These are phyloP conservation scores for Gyromitra esculenta DNA, from an alignment of 2,329 filamentous ascomycete genomes.

Conservation along the genomic window DNA sequence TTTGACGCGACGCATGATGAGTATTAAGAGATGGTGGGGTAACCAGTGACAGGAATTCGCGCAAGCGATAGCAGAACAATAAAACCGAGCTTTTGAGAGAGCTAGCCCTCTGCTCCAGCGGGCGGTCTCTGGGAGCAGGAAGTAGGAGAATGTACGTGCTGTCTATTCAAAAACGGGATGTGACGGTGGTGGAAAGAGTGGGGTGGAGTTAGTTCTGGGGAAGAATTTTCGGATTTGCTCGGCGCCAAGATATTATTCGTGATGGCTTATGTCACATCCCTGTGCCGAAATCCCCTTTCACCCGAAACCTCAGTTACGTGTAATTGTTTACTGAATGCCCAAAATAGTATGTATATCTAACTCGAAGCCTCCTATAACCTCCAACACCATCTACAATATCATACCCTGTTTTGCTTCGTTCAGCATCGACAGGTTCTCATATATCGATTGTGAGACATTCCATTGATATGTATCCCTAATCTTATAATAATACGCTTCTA, in stretches of 20 bases:
- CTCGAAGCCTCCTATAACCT: not conserved
- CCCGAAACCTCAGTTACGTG: not conserved
- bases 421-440: not conserved
- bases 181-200: constrained; percentile 22
- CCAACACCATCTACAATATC: no score
- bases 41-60: constrained; percentile 17
- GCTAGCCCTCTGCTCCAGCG: constrained; percentile 36
- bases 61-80: constrained; percentile 12
- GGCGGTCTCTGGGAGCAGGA: constrained; percentile 23
- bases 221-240: constrained; percentile 45
- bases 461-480: not conserved
- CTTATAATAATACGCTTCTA: no score
- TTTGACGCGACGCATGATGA: constrained; percentile 71
- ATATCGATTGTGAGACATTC: not conserved
- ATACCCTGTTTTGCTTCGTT: not conserved
- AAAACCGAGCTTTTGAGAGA: constrained; percentile 22
- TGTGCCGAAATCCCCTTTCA: not conserved
- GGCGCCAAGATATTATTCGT: constrained; percentile 36
- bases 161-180: constrained; percentile 31
- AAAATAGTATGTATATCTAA: not conserved
- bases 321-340: not conserved
- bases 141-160: constrained; percentile 23
- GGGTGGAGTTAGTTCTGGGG: constrained; percentile 24
- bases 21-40: constrained; percentile 11
- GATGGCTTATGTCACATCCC: constrained; percentile 26